Conservation (phyloP, 2,329 filamentous ascomycete species). For the Pseudogymnoascus sp. region DNA sequence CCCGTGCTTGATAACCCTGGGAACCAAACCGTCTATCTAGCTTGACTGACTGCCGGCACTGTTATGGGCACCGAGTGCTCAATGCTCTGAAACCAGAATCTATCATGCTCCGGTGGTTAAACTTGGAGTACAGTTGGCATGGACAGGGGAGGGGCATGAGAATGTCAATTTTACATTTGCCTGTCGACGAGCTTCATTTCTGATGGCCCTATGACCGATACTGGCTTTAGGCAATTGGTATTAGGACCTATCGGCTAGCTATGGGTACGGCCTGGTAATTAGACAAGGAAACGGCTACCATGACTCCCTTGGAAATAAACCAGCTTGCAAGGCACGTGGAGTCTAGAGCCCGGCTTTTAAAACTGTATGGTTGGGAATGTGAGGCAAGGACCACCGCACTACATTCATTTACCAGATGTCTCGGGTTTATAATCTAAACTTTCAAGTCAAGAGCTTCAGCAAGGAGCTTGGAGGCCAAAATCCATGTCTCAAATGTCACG, state of each 20-base stretch:
- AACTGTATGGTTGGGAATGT: background rate
- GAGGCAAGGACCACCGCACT: background rate
- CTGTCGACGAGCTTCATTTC: background rate
- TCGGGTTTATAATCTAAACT: background rate
- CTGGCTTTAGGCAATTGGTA: background rate
- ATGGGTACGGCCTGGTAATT: background rate
- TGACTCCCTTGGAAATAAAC: background rate
- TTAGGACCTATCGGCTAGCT: background rate
- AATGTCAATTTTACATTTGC: background rate
- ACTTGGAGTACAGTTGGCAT: background rate
- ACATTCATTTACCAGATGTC: background rate
- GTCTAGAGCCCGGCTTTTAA: background rate
- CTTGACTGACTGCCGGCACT: background rate
- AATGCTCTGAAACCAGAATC: background rate
- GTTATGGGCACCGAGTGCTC: no score
- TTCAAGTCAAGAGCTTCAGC: background rate
- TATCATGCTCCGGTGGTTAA: background rate
- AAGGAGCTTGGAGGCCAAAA: background rate
- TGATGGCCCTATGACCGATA: background rate
- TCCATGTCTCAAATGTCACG: background rate
- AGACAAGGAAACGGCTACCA: background rate
- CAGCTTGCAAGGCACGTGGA: background rate
- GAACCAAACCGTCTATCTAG: background rate
- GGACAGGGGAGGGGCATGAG: background rate
- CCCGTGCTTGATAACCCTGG: background rate